Evolutionary conservation across 2,329 filamentous ascomycete species (phyloP).

Genomic region (Didymella glomerata): DNA sequence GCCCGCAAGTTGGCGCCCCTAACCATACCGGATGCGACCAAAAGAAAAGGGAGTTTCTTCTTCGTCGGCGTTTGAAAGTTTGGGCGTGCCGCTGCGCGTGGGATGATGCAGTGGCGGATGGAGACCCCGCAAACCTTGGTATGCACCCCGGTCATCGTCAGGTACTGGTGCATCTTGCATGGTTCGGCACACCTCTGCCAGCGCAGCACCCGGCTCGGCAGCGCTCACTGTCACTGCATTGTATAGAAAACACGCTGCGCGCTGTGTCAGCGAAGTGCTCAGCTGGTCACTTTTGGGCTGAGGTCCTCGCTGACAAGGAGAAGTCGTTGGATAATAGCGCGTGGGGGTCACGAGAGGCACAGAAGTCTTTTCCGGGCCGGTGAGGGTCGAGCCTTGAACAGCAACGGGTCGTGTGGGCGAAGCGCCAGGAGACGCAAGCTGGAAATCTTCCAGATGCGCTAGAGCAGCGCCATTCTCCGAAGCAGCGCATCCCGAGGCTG

Average conservation of each 20-base stretch:
- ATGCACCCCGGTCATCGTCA: constrained; percentile 40
- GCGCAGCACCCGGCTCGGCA: constrained; percentile 26
- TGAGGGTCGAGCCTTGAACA: constrained; percentile 22
- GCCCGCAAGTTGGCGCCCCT: constrained; percentile 26
- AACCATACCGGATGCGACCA: constrained; percentile 17
- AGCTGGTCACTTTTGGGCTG: constrained; percentile 5
- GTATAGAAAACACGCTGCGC: constrained; percentile 9
- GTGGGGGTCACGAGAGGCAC: constrained; percentile 43
- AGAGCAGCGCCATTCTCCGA: constrained; percentile 19
- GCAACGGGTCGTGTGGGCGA: constrained; percentile 21
- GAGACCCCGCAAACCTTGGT: constrained; percentile 40
- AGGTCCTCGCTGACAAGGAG: constrained; percentile 12
- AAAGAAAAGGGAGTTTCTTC: constrained; percentile 19
- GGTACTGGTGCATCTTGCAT: constrained; percentile 40
- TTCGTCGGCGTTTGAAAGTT: constrained; percentile 47
- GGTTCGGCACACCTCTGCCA: constrained; percentile 25
- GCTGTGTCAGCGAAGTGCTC: constrained; percentile 1
- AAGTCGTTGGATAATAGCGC: constrained; percentile 48
- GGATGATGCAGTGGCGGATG: constrained; percentile 42
- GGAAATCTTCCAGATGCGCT: constrained; percentile 22
- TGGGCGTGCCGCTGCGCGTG: constrained; percentile 38
- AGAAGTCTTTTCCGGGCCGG: constrained; percentile 23
- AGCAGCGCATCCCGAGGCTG: constrained; percentile 10
- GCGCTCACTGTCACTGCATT: constrained; percentile 19
- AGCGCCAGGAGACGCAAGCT: constrained; percentile 13